Conservation (phyloP, 2,329 filamentous ascomycete genomes). For the Verticillium albo-atrum region DNA sequence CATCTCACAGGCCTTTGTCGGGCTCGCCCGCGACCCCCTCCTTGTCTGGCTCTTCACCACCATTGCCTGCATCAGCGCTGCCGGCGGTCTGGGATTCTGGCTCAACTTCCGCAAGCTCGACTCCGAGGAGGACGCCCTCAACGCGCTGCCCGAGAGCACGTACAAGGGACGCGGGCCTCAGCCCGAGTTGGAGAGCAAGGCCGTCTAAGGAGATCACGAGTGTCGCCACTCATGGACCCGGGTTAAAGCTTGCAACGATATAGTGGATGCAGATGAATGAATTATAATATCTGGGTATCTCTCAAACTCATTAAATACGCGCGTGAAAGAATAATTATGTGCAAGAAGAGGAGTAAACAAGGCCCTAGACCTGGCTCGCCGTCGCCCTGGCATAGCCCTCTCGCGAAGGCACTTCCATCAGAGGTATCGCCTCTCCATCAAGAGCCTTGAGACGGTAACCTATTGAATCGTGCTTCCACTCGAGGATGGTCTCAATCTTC, state of each 20-base stretch:
- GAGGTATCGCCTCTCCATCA: background rate
- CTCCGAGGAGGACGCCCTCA: slow-evolving; percentile 56
- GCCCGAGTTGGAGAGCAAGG: background rate
- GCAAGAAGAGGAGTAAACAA: background rate
- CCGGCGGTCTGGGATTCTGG: slow-evolving; percentile 58
- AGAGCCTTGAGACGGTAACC: background rate
- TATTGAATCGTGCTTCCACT: background rate
- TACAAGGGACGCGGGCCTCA: slow-evolving; percentile 2
- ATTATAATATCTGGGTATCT: background rate
- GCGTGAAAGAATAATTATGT: background rate
- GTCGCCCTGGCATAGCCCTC: background rate
- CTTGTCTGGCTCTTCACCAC: slow-evolving; percentile 60
- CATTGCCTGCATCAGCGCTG: slow-evolving; percentile 51
- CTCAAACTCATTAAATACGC: background rate
- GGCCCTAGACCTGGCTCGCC: background rate
- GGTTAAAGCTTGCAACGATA: background rate
- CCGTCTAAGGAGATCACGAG: too few species aligned
- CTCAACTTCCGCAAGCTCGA: slow-evolving; percentile 52
- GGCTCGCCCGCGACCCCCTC: slow-evolving; percentile 41
- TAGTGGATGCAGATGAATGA: background rate
- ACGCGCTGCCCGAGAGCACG: slow-evolving; percentile 37
- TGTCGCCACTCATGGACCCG: too few species aligned
- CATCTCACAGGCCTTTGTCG: slow-evolving; percentile 42
- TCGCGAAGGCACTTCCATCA: background rate
- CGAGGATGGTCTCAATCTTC: background rate